Evolutionary conservation across 352 stramenopile genomes (phyloP), one percentile per base, ranked within the genome.

Genomic region (Pythium biforme): DNA sequence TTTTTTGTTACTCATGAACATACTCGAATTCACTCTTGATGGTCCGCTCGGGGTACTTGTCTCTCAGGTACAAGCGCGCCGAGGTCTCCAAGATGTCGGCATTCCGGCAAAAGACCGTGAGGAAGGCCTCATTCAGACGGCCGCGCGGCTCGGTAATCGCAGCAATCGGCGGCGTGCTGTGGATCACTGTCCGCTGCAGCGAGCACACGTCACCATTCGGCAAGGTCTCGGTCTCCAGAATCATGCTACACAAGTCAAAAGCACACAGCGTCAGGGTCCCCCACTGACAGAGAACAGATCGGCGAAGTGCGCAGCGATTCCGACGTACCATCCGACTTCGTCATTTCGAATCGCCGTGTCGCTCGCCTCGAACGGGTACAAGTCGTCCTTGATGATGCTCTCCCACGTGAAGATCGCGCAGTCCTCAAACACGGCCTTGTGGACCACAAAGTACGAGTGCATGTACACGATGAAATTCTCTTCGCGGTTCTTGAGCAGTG

Each of bases 381-480:
- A 57, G 47, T 90, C 83, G 20, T 93, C 81, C 41, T 73, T 47
- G 27, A 70, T 70, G 47, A 93, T 86, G 19, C 74, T 83, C 29
- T 91, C 83, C 83, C 83, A 93, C 34, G 74, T 80, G 66, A 90
- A 76, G 43, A 88, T 76, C 47, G 79, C 72, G 49, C 68, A 86
- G 45, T 83, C 72, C 47, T 87, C 80, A 17, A 66, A 71, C 5
- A 86, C 73, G 10, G 80, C 70, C 34, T 81, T 81, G 55, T 78
- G 79, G 27, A 91, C 72, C 25, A 93, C 54, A 53, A 91, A 88
- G 60, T 90, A 89, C 62, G 79, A 90, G 69, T 93, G 81, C 69
- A 91, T 76, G 62, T 88, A 91, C 31, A 91, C 73, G 23, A 89
- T 69, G 23, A 77, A 68, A 25, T 81, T 83, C 51, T 84, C 70